A percentile compares a stretch with the other conserved stretches of the same genome.
Conservation (phyloP, 2,329 filamentous ascomycete genomes). For the Simplicillium aogashimaense region DNA sequence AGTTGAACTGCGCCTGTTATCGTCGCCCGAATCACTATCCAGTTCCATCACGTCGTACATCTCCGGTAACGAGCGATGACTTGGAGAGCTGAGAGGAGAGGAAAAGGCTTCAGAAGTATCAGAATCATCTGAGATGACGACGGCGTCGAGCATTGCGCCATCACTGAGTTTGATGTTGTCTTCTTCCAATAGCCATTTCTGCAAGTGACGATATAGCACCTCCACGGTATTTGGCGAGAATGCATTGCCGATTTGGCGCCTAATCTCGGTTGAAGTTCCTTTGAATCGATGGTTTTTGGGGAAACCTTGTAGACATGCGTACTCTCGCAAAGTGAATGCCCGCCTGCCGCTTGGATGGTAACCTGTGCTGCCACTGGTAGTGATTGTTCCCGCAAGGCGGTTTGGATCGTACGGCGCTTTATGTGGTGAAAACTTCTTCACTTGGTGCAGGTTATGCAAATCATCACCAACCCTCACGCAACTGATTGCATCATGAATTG, state of each 20-base stretch:
- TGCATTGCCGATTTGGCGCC: conserved; percentile 68
- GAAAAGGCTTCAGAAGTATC: conserved; percentile 6
- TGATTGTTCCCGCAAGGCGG: conserved; percentile 48
- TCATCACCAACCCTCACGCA: conserved; percentile 21
- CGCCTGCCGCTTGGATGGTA: conserved; percentile 57
- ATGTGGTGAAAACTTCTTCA: conserved; percentile 16
- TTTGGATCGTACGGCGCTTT: conserved; percentile 33
- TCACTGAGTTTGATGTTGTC: conserved; percentile 22
- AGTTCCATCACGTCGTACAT: conserved; percentile 13
- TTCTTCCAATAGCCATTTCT: conserved; percentile 30
- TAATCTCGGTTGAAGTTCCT: conserved; percentile 27
- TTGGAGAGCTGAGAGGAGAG: conserved; percentile 3
- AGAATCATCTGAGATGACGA: conserved; percentile 15
- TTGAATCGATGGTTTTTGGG: conserved; percentile 50
- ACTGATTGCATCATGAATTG: conserved; percentile 31
- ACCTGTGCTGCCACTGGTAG: conserved; percentile 50
- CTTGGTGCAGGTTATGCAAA: conserved; percentile 27
- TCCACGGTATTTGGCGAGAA: conserved; percentile 55
- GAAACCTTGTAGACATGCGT: conserved; percentile 62
- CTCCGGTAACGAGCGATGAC: conserved; percentile 8
- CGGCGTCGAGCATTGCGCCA: conserved; percentile 9
- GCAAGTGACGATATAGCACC: conserved; percentile 37
- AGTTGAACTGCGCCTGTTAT: too few relatives aligned
- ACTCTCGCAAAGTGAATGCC: conserved; percentile 56
- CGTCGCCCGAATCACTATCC: too few relatives aligned